A percentile compares a stretch with the other conserved stretches of the same genome.
Evolutionary conservation across 306 rosid species (phyloP).

Genomic region (Arachis hypogaea): DNA sequence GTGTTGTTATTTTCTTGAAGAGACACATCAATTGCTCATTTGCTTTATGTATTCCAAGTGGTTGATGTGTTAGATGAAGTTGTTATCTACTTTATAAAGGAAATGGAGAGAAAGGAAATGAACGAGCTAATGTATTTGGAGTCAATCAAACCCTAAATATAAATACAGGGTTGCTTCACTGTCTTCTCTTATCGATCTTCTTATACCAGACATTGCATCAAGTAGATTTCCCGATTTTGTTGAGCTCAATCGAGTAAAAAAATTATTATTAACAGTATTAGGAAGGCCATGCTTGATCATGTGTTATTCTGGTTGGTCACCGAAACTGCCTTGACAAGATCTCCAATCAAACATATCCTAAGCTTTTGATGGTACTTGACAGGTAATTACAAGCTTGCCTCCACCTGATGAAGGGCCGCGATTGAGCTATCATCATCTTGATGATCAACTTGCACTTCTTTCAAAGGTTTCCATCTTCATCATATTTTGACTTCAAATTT

Average conservation of each 20-base stretch:
- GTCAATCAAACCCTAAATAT: constrained; percentile 5
- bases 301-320: constrained; percentile 12
- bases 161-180: neutral
- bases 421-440: constrained; percentile 71
- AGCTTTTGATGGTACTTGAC: constrained; percentile 38
- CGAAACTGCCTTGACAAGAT: constrained; percentile 27
- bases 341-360: constrained; percentile 23
- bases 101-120: neutral
- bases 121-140: constrained; percentile 13
- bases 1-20: constrained; percentile 23
- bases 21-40: constrained; percentile 18
- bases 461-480: constrained; percentile 59
- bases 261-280: constrained; percentile 11
- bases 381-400: constrained; percentile 98
- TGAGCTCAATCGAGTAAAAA: neutral
- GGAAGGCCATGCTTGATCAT: constrained; percentile 26
- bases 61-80: constrained; percentile 1
- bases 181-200: neutral
- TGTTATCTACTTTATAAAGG: constrained; percentile 1
- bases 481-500: constrained; percentile 27
- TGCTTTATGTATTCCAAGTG: constrained; percentile 16
- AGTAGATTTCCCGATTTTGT: constrained; percentile 14
- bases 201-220: constrained; percentile 8
- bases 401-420: constrained; percentile 78
- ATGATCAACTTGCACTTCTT: constrained; percentile 89